Evolutionary conservation across 2,329 filamentous ascomycete genomes (phyloP), one percentile per base, ranked within the genome.

Genomic region (Penicillium oxalicum): DNA sequence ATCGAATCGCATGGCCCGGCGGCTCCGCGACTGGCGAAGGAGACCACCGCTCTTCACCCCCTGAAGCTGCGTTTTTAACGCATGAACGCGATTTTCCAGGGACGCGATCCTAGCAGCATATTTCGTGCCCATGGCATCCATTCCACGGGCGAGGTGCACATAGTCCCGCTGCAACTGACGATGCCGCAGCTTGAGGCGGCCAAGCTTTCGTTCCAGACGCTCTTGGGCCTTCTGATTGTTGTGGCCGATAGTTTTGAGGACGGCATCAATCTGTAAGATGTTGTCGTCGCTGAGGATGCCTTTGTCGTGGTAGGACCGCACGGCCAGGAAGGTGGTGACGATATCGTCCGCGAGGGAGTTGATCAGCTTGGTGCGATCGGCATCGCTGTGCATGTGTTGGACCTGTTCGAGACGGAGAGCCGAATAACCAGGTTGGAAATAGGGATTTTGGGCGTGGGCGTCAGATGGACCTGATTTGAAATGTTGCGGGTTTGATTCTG

Each of bases 311-410:
- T 59, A 12, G 57, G 54, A 11, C 57, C 56, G 12, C 42, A 70
- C 62, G 29, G 47, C 55, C 39, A 62, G 59, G 18, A 70, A 62
- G 3, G 57, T 58, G 0, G 56, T 54, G 13, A 54, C 48, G 37
- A 70, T 65, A 40, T 70, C 64, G 32, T 58, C 48, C 13, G 65
- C 61, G 41, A 70, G 54, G 9, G 61, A 56, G 9, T 44, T 13
- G 33, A 69, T 52, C 9, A 63, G 51, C 6, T 50, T 36, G 5
- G 50, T 47, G 49, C 67, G 68, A 8, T 50, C 40, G 4, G 11
- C 4, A 0, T 56, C 40, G 25, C n/a, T 26, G 32, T 8, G 56
- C 48, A 43, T 61, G 52, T 7, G 4, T 12, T 26, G 24, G 32
- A 9, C 40, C 25, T 34, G 40, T 43, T 43, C 40, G 12, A 70